phyloP scores from a whole-genome alignment of 2,329 filamentous ascomycete species.

The Chaetomium sp. region DNA sequence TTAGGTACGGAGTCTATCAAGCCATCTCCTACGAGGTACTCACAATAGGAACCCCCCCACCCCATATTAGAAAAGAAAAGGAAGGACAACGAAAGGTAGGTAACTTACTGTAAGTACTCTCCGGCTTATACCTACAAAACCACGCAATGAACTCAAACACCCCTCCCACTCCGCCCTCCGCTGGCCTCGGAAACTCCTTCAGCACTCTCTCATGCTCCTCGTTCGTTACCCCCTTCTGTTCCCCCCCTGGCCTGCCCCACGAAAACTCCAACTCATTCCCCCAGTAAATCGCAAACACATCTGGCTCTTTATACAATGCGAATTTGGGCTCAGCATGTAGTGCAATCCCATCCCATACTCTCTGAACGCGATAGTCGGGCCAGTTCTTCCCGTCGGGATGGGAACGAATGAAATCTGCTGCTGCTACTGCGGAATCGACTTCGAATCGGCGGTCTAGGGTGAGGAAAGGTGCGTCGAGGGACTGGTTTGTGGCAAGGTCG shows the following conservation, averaged over 20 bases:
- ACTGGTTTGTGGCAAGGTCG: neutral
- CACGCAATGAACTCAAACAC: neutral
- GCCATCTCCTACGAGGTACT: too few relatives aligned
- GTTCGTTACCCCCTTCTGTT: neutral
- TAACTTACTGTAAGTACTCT: constrained; percentile 1
- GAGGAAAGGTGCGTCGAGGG: too few relatives aligned
- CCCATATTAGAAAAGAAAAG: too few relatives aligned
- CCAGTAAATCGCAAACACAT: neutral
- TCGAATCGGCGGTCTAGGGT: constrained; percentile 4
- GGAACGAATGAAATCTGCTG: neutral
- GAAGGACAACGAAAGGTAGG: too few relatives aligned
- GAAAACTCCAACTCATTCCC: neutral
- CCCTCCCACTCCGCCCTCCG: too few relatives aligned
- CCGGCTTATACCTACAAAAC: constrained; percentile 1
- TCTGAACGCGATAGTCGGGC: neutral
- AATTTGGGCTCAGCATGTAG: neutral
- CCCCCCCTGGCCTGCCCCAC: neutral
- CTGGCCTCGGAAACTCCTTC: constrained; percentile 2
- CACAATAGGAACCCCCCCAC: too few relatives aligned
- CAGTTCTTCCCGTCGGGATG: neutral
- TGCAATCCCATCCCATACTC: constrained; percentile 1
- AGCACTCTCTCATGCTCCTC: neutral
- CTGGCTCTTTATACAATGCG: neutral
- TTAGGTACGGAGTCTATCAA: neutral
- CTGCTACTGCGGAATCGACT: neutral